Evolutionary conservation across 2,329 filamentous ascomycete genomes (phyloP), one percentile per base, ranked within the genome.

Genomic region (Calonectria pseudoturangicola): DNA sequence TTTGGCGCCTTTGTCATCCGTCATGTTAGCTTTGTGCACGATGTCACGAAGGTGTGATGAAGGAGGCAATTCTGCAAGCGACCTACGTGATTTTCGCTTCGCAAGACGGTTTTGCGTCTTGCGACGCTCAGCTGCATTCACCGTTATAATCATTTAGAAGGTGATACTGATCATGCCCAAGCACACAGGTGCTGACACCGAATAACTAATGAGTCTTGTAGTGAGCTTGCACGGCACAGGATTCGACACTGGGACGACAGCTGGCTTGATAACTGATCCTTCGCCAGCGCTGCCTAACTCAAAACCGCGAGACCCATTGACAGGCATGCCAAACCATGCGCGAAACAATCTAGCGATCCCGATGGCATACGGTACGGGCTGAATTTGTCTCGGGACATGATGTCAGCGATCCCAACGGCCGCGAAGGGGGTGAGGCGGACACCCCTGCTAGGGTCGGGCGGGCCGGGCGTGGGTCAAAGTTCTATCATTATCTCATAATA

Each of bases 51-150:
- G 21, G 33, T n/a, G 7, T 51, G 45, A 25, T 13, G 28, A 50
- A 50, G 45, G 33, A 10, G 16, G 30, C 21, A 16, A 18, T 51
- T 51, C 21, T 21, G 13, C 6, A 15, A 12, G 45, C n/a, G 30
- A 50, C 62, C 30, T 65, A 65, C 62, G 62, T 12, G 62, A 65
- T 18, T 65, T 65, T 51, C 62, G 62, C 45, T 65, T 65, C 47
- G 62, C 45, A 27, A 65, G 43, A 39, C 62, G 62, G n/a, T 65
- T 65, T n/a, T 65, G 62, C 33, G 62, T 51, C 62, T 50, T 65
- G 28, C 62, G 62, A 65, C 62, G 62, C 45, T 65, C 62, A 50
- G 36, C 62, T 28, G 62, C 45, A 65, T 65, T 65, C 45, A 65
- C 33, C 16, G 45, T 65, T 36, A 65, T 50, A 39, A 50, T 50